Evolutionary conservation across 2,329 filamentous ascomycete genomes (phyloP).

Genomic region (Teratosphaeria nubilosa): DNA sequence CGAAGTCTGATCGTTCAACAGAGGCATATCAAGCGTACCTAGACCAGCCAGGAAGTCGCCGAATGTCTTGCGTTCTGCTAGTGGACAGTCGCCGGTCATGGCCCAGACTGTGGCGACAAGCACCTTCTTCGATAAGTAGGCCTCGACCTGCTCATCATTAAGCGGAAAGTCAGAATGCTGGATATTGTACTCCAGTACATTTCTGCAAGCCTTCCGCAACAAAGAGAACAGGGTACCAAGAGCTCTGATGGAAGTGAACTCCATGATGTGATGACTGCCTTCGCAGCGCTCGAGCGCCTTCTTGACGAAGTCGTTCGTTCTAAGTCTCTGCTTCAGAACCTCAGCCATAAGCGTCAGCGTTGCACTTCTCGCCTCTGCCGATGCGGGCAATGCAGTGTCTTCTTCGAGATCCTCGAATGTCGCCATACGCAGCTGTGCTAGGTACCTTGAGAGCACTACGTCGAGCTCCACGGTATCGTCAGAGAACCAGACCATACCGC

Average conservation of each 20-base stretch:
- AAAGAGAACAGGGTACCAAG: slow-evolving; percentile 91
- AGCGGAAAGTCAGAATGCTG: slow-evolving; percentile 91
- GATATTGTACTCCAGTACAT: slow-evolving; percentile 89
- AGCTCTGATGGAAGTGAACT: slow-evolving; percentile 83
- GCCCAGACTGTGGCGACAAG: slow-evolving; percentile 91
- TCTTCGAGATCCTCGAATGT: slow-evolving; percentile 95
- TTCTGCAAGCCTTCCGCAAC: slow-evolving; percentile 84
- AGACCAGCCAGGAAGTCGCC: slow-evolving; percentile 75
- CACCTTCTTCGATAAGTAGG: slow-evolving; percentile 86
- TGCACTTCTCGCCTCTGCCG: slow-evolving; percentile 49
- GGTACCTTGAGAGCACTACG: slow-evolving; percentile 90
- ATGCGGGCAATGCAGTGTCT: slow-evolving; percentile 62
- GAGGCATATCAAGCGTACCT: slow-evolving; percentile 75
- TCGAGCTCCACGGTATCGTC: slow-evolving; percentile 88
- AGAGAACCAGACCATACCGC: slow-evolving; percentile 99
- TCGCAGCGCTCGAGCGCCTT: slow-evolving; percentile 67
- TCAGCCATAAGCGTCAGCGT: slow-evolving; percentile 73
- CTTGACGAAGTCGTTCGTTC: slow-evolving; percentile 68
- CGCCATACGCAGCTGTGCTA: slow-evolving; percentile 69
- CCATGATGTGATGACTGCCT: slow-evolving; percentile 91
- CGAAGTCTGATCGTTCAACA: slow-evolving; percentile 62
- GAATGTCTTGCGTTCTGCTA: slow-evolving; percentile 77
- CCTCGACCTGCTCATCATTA: slow-evolving; percentile 79
- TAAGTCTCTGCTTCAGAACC: slow-evolving; percentile 65
- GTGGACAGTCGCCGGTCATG: slow-evolving; percentile 85